These are phyloP conservation scores for Xylariaceae sp. DNA, from an alignment of 2,329 filamentous ascomycete genomes.

Conservation along the genomic window DNA sequence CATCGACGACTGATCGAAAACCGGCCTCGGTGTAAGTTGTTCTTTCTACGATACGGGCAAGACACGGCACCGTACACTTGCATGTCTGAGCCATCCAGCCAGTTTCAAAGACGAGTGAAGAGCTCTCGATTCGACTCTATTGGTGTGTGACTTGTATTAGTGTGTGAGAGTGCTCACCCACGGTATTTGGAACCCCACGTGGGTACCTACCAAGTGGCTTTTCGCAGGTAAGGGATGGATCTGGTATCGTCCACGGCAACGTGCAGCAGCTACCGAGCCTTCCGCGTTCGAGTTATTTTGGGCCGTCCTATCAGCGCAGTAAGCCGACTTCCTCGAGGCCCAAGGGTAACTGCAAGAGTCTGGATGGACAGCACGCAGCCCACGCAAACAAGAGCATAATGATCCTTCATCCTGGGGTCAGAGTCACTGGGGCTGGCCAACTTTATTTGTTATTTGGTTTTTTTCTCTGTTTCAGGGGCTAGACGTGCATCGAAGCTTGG, in stretches of 20 bases:
- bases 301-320: slow-evolving; percentile 15
- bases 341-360: slow-evolving; percentile 6
- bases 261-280: slow-evolving; percentile 16
- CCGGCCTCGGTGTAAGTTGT: no score
- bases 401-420: slow-evolving; percentile 15
- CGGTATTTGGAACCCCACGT: slow-evolving; percentile 16
- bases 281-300: slow-evolving; percentile 19
- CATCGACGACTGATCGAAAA: no score
- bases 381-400: slow-evolving; percentile 18
- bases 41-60: background rate
- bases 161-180: no score
- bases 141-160: slow-evolving; percentile 8
- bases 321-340: no score
- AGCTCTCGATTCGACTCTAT: slow-evolving; percentile 3
- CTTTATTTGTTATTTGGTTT: no score
- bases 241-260: slow-evolving; percentile 15
- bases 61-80: background rate
- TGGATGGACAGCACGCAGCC: slow-evolving; percentile 9
- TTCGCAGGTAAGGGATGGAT: slow-evolving; percentile 14
- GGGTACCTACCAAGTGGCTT: slow-evolving; percentile 10
- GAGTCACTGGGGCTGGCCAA: slow-evolving; percentile 13
- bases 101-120: slow-evolving; percentile 6
- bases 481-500: slow-evolving; percentile 10
- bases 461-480: slow-evolving; percentile 20
- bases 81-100: slow-evolving; percentile 8